Conservation (phyloP, 495 filamentous ascomycete species). For the Penicillium manginii region DNA sequence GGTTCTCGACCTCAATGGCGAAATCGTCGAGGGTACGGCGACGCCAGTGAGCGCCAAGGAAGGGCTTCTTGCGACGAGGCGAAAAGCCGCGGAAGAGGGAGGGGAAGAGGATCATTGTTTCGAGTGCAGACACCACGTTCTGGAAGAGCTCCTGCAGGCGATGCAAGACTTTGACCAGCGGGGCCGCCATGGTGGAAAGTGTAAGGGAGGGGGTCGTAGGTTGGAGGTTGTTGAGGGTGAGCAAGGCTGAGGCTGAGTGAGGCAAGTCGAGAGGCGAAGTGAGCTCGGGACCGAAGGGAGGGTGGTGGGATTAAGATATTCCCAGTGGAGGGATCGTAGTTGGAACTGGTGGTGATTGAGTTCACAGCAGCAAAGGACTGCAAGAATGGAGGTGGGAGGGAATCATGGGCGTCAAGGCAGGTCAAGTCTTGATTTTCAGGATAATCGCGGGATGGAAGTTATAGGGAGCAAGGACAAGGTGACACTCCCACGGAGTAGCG, state of each 20-base stretch:
- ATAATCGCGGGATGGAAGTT: constrained; percentile 14
- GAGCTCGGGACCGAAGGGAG: not conserved
- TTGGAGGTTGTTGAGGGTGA: not conserved
- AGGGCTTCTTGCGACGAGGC: constrained; percentile 39
- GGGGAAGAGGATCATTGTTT: constrained; percentile 56
- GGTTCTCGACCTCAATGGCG: constrained; percentile 51
- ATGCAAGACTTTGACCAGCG: constrained; percentile 50
- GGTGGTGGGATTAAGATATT: not conserved
- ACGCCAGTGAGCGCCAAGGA: constrained; percentile 44
- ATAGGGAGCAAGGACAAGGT: constrained; percentile 26
- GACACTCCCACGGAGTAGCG: constrained; percentile 35
- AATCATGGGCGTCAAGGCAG: constrained; percentile 22
- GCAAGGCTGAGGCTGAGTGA: not conserved
- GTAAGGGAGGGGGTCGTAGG: not conserved
- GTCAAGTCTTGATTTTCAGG: not conserved
- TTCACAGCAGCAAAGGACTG: constrained; percentile 4
- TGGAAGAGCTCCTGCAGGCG: constrained; percentile 59
- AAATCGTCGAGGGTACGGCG: constrained; percentile 55
- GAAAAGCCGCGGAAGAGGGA: constrained; percentile 49
- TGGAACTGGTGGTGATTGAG: not conserved
- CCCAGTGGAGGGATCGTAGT: not conserved
- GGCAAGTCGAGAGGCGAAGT: not conserved
- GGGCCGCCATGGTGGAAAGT: constrained; percentile 40
- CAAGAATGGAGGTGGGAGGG: constrained; percentile 1
- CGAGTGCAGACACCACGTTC: constrained; percentile 53